Evolutionary conservation across 176 grass and related monocot species (phyloP).

Genomic region (Paspalum vaginatum): DNA sequence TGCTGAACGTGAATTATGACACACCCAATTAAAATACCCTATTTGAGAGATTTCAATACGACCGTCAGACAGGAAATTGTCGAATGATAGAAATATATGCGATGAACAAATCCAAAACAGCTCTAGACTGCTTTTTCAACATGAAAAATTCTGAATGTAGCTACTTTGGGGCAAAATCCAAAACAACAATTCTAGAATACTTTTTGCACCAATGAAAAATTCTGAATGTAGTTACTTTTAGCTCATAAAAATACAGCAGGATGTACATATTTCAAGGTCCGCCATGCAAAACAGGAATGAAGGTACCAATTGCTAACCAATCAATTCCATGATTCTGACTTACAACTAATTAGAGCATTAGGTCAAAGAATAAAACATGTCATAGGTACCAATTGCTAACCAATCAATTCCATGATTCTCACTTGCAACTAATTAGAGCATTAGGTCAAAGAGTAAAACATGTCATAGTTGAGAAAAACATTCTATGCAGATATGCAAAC

Average conservation of each 20-base stretch:
- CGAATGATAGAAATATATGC: conserved; percentile 59
- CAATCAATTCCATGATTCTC: conserved; percentile 13
- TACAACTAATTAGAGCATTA: conserved; percentile 29
- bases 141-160: conserved; percentile 36
- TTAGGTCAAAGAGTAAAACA: conserved; percentile 27
- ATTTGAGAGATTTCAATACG: conserved; percentile 94
- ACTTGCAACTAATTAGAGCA: conserved; percentile 30
- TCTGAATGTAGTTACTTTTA: conserved; percentile 32
- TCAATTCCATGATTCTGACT: conserved; percentile 19
- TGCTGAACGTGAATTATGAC: conserved; percentile 93
- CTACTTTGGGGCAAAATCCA: conserved; percentile 26
- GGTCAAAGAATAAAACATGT: conserved; percentile 29
- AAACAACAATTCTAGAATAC: conserved; percentile 39
- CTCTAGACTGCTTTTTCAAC: conserved; percentile 21
- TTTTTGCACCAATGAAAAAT: conserved; percentile 38
- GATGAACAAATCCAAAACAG: conserved; percentile 55
- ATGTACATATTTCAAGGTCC: conserved; percentile 28
- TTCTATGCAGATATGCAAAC: conserved; percentile 32
- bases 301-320: conserved; percentile 16
- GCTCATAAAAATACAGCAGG: conserved; percentile 38
- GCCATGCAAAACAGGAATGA: conserved; percentile 32
- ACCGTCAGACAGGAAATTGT: conserved; percentile 66
- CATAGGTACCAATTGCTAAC: conserved; percentile 1
- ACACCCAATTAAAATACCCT: conserved; percentile 94
- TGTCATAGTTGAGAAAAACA: conserved; percentile 5